Evolutionary conservation across 139 green algal species (phyloP).

Genomic region (Chlamydomonas asymmetrica): DNA sequence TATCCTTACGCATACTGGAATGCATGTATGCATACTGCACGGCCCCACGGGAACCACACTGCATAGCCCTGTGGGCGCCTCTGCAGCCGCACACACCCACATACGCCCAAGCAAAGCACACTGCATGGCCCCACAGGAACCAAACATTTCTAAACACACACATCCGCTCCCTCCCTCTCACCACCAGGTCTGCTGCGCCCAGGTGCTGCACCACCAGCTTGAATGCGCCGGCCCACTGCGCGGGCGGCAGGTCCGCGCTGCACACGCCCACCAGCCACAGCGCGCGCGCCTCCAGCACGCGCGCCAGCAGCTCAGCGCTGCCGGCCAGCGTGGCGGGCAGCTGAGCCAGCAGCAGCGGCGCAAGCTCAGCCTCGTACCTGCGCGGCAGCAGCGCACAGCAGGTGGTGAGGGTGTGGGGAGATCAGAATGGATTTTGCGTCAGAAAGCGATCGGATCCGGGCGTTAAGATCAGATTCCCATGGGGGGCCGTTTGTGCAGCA

Average conservation of each 20-base stretch:
- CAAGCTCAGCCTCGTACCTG: slow-evolving; percentile 65
- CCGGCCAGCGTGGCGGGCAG: slow-evolving; percentile 22
- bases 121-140: not conserved
- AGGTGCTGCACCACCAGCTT: slow-evolving; percentile 56
- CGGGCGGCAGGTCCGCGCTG: slow-evolving; percentile 52
- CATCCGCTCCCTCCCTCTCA: slow-evolving; percentile 25
- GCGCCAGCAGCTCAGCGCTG: slow-evolving; percentile 13
- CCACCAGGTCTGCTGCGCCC: slow-evolving; percentile 57
- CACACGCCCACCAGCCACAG: slow-evolving; percentile 81
- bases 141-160: too few relatives aligned
- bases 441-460: too few relatives aligned
- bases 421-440: too few relatives aligned
- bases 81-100: not conserved
- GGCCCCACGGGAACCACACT: too few relatives aligned
- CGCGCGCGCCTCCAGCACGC: slow-evolving; percentile 60
- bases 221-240: slow-evolving; percentile 59
- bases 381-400: not conserved
- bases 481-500: too few relatives aligned
- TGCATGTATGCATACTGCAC: too few relatives aligned
- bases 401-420: not conserved
- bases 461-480: too few relatives aligned
- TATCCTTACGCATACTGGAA: too few relatives aligned
- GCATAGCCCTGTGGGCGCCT: too few relatives aligned
- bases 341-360: slow-evolving; percentile 40
- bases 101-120: not conserved